A percentile compares a stretch with the other conserved stretches of the same genome.
Conservation (phyloP, 2,329 filamentous ascomycete genomes). For the Hymenoscyphus fructigenus region DNA sequence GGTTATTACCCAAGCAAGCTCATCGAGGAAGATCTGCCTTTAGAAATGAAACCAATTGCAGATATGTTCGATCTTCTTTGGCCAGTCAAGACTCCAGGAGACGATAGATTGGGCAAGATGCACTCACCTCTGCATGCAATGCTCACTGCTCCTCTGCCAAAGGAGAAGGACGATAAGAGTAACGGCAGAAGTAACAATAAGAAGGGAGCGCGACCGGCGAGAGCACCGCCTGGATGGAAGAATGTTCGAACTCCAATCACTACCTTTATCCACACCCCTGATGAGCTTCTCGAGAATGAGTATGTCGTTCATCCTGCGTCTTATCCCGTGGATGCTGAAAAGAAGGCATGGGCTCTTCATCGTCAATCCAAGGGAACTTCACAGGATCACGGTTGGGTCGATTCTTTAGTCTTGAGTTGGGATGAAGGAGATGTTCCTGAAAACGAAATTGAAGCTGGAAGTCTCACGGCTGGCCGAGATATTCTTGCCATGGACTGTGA, state of each 20-base stretch:
- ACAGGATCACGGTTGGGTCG: conserved; percentile 71
- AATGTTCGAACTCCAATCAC: conserved; percentile 80
- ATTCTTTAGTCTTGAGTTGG: conserved; percentile 67
- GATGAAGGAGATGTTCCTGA: conserved; percentile 69
- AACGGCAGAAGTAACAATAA: conserved; percentile 38
- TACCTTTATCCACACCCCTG: conserved; percentile 68
- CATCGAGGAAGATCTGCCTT: conserved; percentile 50
- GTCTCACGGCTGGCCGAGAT: conserved; percentile 77
- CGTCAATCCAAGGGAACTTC: conserved; percentile 52
- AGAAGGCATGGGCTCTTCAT: conserved; percentile 49
- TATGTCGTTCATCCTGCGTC: conserved; percentile 81
- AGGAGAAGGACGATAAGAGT: conserved; percentile 63
- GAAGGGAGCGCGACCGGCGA: conserved; percentile 60
- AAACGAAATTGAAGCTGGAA: conserved; percentile 72
- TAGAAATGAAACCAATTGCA: conserved; percentile 64
- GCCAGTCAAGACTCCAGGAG: conserved; percentile 85
- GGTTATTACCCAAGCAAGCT: conserved; percentile 59
- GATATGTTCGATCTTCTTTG: conserved; percentile 86
- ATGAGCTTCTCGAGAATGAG: conserved; percentile 79
- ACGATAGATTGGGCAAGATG: conserved; percentile 75
- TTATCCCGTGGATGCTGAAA: conserved; percentile 57
- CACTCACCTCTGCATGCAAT: conserved; percentile 87
- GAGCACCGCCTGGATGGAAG: conserved; percentile 65
- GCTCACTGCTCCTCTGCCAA: conserved; percentile 71
- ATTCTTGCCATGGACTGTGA: conserved; percentile 89